Evolutionary conservation across 176 grass and related monocot species (phyloP).

Genomic region (Phoenix roebelenii): DNA sequence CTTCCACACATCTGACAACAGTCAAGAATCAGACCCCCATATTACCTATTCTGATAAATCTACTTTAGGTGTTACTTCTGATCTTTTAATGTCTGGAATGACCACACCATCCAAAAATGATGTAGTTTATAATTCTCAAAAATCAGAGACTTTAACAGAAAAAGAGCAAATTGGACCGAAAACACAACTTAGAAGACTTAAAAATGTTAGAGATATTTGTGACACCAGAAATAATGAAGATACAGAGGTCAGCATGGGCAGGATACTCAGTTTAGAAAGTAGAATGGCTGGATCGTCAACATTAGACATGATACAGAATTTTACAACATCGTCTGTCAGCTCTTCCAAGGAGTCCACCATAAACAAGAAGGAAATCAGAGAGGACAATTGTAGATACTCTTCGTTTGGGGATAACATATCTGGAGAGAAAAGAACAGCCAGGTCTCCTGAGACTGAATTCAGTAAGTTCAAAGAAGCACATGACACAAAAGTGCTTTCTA

Average conservation of each 20-base stretch:
- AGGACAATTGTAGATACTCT: background rate
- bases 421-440: background rate
- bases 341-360: background rate
- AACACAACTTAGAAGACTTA: background rate
- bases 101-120: background rate
- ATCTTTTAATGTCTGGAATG: too few relatives aligned
- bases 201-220: background rate
- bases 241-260: background rate
- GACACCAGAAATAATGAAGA: background rate
- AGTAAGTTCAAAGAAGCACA: background rate
- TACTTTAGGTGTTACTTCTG: too few relatives aligned
- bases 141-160: constrained; percentile 1
- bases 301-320: background rate
- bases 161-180: background rate
- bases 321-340: background rate
- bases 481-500: background rate
- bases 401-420: background rate
- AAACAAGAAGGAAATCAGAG: background rate
- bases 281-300: background rate
- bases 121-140: background rate
- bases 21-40: too few relatives aligned
- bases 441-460: background rate
- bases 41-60: too few relatives aligned
- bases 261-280: background rate
- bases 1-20: too few relatives aligned